These are phyloP conservation scores for Microsporum ferrugineum DNA, from an alignment of 2,329 filamentous ascomycete genomes.

Conservation along the genomic window DNA sequence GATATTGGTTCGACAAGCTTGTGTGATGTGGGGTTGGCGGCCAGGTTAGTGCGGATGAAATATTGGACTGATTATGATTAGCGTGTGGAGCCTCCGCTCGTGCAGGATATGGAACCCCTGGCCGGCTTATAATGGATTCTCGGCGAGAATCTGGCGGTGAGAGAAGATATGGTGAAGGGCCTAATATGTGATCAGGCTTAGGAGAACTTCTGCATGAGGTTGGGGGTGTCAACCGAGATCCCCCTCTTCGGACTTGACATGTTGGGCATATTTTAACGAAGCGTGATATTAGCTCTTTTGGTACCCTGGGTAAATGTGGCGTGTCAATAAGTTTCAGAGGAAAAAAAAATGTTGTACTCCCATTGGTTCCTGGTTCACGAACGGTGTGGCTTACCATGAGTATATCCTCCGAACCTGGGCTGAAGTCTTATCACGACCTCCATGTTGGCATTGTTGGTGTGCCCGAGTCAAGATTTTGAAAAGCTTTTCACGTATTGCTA, in stretches of 20 bases:
- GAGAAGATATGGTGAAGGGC: constrained; percentile 27
- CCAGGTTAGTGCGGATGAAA: constrained; percentile 8
- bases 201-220: constrained; percentile 32
- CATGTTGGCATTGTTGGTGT: constrained; percentile 41
- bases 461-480: constrained; percentile 42
- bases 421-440: constrained; percentile 44
- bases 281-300: constrained; percentile 42
- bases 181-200: constrained; percentile 22
- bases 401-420: constrained; percentile 40
- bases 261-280: constrained; percentile 43
- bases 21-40: constrained; percentile 14
- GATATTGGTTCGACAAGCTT: constrained; percentile 14
- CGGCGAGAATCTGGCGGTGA: constrained; percentile 29
- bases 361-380: not conserved
- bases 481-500: constrained; percentile 41
- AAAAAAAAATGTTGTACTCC: not conserved
- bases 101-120: constrained; percentile 12
- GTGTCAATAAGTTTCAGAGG: not conserved
- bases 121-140: constrained; percentile 25
- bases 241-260: constrained; percentile 38
- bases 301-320: constrained; percentile 31
- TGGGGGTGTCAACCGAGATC: constrained; percentile 31
- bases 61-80: not conserved
- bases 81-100: constrained; percentile 10
- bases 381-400: constrained; percentile 33